Percentiles rank a stretch among this genome's conserved stretches.
phyloP scores from a whole-genome alignment of 2,329 filamentous ascomycete genomes.

The Aphanoascus verrucosus region DNA sequence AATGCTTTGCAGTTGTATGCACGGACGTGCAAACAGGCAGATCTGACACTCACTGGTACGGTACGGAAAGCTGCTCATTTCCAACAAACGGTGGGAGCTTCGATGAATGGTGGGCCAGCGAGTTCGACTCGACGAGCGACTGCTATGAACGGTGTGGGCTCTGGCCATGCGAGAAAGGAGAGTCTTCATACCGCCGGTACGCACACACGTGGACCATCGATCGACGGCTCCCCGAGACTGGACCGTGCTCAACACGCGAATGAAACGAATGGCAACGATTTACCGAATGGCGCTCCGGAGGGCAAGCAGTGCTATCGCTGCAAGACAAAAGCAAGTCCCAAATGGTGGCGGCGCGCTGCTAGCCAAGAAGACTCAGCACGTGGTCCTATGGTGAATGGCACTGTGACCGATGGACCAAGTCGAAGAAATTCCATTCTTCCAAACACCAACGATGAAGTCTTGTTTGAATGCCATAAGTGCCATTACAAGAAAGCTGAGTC shows the following conservation, averaged over 20 bases:
- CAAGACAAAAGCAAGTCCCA: conserved; percentile 32
- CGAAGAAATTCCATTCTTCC: conserved; percentile 11
- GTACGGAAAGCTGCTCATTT: conserved; percentile 77
- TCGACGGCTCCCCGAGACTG: conserved; percentile 13
- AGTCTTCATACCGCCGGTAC: conserved; percentile 18
- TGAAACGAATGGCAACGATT: conserved; percentile 3
- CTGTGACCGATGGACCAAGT: background rate
- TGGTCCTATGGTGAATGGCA: background rate
- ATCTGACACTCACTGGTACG: conserved; percentile 79
- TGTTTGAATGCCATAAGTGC: conserved; percentile 67
- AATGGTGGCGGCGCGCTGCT: conserved; percentile 48
- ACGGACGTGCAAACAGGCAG: conserved; percentile 87
- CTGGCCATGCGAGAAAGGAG: conserved; percentile 9
- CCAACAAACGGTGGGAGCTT: conserved; percentile 31
- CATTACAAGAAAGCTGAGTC: conserved; percentile 38
- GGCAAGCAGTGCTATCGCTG: conserved; percentile 34
- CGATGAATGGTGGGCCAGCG: conserved; percentile 32
- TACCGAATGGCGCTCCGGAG: background rate
- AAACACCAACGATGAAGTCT: conserved; percentile 13
- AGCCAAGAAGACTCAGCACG: background rate
- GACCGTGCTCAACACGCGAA: conserved; percentile 12
- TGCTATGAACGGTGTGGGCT: conserved; percentile 4
- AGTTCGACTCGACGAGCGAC: conserved; percentile 43
- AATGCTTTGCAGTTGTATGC: conserved; percentile 80
- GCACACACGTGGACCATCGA: conserved; percentile 1